Conservation (phyloP, 2,329 filamentous ascomycete genomes). For the Cadophora malorum region DNA sequence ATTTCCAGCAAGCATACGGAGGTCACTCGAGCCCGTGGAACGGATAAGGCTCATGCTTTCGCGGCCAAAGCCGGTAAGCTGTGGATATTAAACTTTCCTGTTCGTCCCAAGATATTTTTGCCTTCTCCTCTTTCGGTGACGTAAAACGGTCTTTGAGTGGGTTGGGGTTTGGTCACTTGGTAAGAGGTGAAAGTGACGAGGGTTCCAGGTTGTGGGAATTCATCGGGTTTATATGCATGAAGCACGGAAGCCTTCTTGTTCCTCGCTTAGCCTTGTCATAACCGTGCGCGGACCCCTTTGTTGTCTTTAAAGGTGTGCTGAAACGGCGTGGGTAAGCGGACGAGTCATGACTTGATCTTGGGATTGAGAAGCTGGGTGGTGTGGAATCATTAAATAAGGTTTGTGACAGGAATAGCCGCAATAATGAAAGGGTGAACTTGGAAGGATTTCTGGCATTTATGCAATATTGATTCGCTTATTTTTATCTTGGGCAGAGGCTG, state of each 20-base stretch:
- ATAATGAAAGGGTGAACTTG: background rate
- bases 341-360: background rate
- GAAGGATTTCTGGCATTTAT: background rate
- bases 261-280: conserved; percentile 8
- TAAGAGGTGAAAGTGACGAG: background rate
- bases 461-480: conserved; percentile 5
- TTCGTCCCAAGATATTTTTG: conserved; percentile 10
- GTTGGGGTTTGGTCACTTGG: background rate
- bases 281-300: background rate
- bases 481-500: background rate
- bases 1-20: background rate
- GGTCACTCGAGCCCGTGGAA: background rate
- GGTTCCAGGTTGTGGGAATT: background rate
- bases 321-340: background rate
- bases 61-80: background rate
- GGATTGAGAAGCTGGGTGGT: background rate
- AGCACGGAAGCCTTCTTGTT: background rate
- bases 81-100: conserved; percentile 10
- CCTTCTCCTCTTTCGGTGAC: background rate
- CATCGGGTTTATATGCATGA: conserved; percentile 5
- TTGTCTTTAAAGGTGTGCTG: background rate
- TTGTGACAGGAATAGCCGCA: background rate
- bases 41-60: conserved; percentile 1
- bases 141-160: background rate
- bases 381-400: conserved; percentile 3